Evolutionary conservation across 345 rosid genomes (phyloP).

Genomic region (Carallia pectinifolia): DNA sequence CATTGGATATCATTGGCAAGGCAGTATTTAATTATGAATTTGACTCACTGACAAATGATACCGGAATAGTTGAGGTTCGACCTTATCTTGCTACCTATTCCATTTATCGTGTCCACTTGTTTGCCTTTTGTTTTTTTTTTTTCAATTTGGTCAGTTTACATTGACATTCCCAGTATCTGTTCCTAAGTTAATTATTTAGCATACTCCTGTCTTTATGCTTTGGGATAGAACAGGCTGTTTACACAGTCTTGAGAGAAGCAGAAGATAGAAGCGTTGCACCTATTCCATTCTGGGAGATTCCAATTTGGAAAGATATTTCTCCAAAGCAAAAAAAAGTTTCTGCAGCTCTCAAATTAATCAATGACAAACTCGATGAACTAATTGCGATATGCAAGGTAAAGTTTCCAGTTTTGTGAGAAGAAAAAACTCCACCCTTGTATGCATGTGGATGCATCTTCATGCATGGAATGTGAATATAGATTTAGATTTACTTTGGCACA

Average conservation of each 20-base stretch:
- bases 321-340: conserved; percentile 79
- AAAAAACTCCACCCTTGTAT: neutral
- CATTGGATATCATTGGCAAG: conserved; percentile 88
- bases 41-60: conserved; percentile 84
- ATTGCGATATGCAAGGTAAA: conserved; percentile 88
- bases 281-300: conserved; percentile 88
- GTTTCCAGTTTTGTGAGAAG: neutral
- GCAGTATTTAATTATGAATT: conserved; percentile 95
- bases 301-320: conserved; percentile 90
- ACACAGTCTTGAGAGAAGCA: conserved; percentile 87
- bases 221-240: conserved; percentile 65
- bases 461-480: too few species aligned
- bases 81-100: conserved; percentile 4
- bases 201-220: conserved; percentile 17
- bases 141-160: neutral
- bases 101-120: neutral
- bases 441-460: too few species aligned
- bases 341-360: conserved; percentile 73
- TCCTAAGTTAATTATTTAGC: conserved; percentile 8
- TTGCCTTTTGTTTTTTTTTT: neutral
- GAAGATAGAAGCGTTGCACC: conserved; percentile 96
- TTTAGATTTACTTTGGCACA: too few species aligned
- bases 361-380: conserved; percentile 65
- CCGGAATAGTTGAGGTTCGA: conserved; percentile 90
- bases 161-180: neutral